Conservation (phyloP, 2,329 filamentous ascomycete species). For the Exophiala sp. region DNA sequence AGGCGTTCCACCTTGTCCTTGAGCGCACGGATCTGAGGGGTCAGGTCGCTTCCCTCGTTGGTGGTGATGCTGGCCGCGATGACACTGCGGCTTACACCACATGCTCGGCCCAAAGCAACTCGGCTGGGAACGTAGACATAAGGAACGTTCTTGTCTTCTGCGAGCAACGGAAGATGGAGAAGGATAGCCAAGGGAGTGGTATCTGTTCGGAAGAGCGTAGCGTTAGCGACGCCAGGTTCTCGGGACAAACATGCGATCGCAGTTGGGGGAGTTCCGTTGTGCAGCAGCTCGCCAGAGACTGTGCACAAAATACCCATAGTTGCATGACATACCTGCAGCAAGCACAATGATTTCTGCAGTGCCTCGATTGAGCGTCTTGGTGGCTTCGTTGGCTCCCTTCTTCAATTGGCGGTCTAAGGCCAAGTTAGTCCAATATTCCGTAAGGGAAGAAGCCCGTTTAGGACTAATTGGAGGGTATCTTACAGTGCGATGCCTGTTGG, state of each 20-base stretch:
- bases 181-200: conserved; percentile 81
- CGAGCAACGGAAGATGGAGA: conserved; percentile 80
- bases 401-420: conserved; percentile 60
- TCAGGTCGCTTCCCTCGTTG: conserved; percentile 84
- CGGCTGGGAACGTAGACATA: conserved; percentile 65
- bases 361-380: conserved; percentile 86
- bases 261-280: not conserved
- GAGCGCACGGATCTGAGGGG: conserved; percentile 76
- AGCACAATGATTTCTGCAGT: conserved; percentile 84
- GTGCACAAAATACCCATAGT: not conserved
- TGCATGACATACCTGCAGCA: conserved; percentile 50
- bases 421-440: conserved; percentile 47
- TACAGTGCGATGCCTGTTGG: conserved; percentile 57
- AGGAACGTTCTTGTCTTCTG: conserved; percentile 68
- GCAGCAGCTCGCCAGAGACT: too few species aligned
- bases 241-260: not conserved
- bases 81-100: conserved; percentile 80
- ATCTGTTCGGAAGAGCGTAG: conserved; percentile 45
- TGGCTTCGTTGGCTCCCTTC: conserved; percentile 82
- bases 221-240: not conserved
- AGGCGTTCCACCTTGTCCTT: conserved; percentile 95
- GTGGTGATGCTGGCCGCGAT: conserved; percentile 85
- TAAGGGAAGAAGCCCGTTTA: not conserved
- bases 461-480: not conserved
- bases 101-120: conserved; percentile 80